Evolutionary conservation across 129 eudicot genomes (phyloP).

Genomic region (Cynara cardunculus): DNA sequence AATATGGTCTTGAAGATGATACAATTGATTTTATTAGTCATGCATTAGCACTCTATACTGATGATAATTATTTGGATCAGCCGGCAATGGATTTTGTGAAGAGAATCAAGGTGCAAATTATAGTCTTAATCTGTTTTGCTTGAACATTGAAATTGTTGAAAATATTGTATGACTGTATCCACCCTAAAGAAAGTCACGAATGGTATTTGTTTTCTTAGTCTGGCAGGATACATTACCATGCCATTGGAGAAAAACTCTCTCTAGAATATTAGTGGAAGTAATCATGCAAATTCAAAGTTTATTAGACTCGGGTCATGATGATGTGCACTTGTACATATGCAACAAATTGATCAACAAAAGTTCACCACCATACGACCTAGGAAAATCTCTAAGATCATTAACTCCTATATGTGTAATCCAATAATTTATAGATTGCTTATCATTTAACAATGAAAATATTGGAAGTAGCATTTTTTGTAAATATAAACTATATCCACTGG

Average conservation of each 20-base stretch:
- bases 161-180: not conserved
- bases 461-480: not conserved
- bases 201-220: not conserved
- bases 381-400: not conserved
- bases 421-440: not conserved
- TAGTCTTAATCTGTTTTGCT: not conserved
- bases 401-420: not conserved
- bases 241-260: not conserved
- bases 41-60: constrained; percentile 80
- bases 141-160: not conserved
- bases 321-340: not conserved
- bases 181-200: not conserved
- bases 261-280: not conserved
- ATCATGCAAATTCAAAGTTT: not conserved
- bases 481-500: not conserved
- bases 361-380: not conserved
- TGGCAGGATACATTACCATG: not conserved
- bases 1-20: constrained; percentile 93
- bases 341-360: not conserved
- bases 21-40: constrained; percentile 92
- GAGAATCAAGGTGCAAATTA: constrained; percentile 66
- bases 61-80: constrained; percentile 67
- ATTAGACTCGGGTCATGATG: not conserved
- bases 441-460: not conserved
- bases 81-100: constrained; percentile 84